Evolutionary conservation across 306 rosid species (phyloP), one percentile per base, ranked within the genome.

Genomic region (Citrullus amarus): DNA sequence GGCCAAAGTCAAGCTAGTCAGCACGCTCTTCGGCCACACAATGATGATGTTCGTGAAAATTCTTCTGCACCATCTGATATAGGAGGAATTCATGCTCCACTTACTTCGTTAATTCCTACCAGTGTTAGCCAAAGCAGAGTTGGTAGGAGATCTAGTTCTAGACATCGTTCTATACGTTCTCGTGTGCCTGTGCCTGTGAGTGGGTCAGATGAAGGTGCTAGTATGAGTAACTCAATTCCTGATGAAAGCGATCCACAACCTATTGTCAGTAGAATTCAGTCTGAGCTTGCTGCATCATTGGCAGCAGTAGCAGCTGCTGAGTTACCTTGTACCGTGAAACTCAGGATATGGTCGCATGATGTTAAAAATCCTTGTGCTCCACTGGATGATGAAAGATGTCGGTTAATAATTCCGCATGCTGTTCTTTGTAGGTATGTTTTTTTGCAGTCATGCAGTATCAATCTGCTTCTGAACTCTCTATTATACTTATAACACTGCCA

Each of bases 271-370:
- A 87, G 96, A 79, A 86, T 91, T 57, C 99, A 93, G 79, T 83
- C 99, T 39, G 98, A 92, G 75, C 92, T 92, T 72, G 93, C 97
- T 41, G 89, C 91, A 58, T 89, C 97, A 61, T 82, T 89, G 80
- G 95, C 99, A 80, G 96, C 92, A 9, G 90, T 91, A 14, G 96
- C 97, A 2, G 97, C 97, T 44, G 85, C 97, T 25, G 99, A 96
- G 90, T 81, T 96, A 76, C 99, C 99, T 81, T 92, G 98, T 81
- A 90, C 98, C 10, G 99, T 96, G 85, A 96, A 93, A 91, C 91
- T 96, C 68, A 88, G 96, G 82, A 88, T 96, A 74, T 92, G 99
- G 99, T 83, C 89, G 0, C 97, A 96, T 85, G 96, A 91, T 88
- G 85, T 89, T 68, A 91, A 90, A 87, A 81, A 83, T 82, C 98